These are phyloP conservation scores for Komagataella phaffii DNA, from an alignment of 805 yeast genomes.

Conservation along the genomic window DNA sequence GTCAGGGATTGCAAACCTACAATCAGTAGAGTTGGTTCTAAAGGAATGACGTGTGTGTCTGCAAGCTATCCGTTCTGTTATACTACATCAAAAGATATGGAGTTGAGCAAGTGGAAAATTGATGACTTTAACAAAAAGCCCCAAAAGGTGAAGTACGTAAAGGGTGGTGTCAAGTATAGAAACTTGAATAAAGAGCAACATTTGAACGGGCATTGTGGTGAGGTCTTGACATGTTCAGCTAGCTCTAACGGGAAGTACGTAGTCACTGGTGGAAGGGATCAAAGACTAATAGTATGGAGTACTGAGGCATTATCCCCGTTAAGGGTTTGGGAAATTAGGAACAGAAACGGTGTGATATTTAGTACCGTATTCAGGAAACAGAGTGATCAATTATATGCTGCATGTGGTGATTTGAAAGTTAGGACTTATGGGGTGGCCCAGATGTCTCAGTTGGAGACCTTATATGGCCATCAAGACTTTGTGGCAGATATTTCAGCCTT, in stretches of 20 bases:
- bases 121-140: slow-evolving; percentile 44
- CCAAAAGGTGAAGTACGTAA: slow-evolving; percentile 44
- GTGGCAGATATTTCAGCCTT: slow-evolving; percentile 75
- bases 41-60: slow-evolving; percentile 42
- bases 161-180: slow-evolving; percentile 42
- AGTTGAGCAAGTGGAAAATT: slow-evolving; percentile 70
- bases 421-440: slow-evolving; percentile 80
- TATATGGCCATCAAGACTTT: slow-evolving; percentile 92
- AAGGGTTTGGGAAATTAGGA: slow-evolving; percentile 65
- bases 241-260: slow-evolving; percentile 80
- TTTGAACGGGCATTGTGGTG: slow-evolving; percentile 64
- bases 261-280: slow-evolving; percentile 85
- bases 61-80: slow-evolving; percentile 49
- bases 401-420: slow-evolving; percentile 85
- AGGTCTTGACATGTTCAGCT: slow-evolving; percentile 66
- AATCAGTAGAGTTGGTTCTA: slow-evolving; percentile 47
- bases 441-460: slow-evolving; percentile 75
- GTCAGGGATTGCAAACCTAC: slow-evolving; percentile 25
- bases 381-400: slow-evolving; percentile 78
- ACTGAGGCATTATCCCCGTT: slow-evolving; percentile 63
- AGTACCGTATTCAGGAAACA: slow-evolving; percentile 67
- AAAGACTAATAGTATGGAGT: slow-evolving; percentile 75
- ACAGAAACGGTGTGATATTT: slow-evolving; percentile 57
- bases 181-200: slow-evolving; percentile 33
- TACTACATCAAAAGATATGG: slow-evolving; percentile 73